phyloP scores from a whole-genome alignment of 345 rosid species.

The Salix purpurea region DNA sequence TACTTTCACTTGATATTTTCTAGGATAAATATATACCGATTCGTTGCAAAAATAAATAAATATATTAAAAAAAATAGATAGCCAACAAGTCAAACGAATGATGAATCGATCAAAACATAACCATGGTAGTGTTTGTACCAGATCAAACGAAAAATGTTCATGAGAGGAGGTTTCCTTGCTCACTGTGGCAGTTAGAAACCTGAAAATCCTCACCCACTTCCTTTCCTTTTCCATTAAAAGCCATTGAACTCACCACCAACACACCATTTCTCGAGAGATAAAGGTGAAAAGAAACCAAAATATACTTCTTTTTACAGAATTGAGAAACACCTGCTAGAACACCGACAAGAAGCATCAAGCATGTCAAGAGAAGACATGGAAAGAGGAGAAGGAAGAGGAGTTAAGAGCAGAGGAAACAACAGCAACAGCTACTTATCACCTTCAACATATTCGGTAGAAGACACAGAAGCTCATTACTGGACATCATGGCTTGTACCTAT shows the following conservation, averaged over 20 bases:
- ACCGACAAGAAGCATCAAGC: not conserved
- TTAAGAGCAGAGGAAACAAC: slow-evolving; percentile 9
- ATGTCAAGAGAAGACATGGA: slow-evolving; percentile 38
- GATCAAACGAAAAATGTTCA: not conserved
- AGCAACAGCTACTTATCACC: slow-evolving; percentile 20
- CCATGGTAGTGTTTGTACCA: not conserved
- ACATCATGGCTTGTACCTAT: slow-evolving; percentile 31
- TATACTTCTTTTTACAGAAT: not conserved
- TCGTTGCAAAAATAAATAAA: not conserved
- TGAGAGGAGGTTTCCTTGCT: not conserved
- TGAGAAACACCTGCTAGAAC: not conserved
- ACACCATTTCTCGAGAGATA: not conserved
- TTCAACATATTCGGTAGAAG: slow-evolving; percentile 37
- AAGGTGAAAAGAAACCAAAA: not conserved
- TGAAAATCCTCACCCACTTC: not conserved
- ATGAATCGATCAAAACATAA: not conserved
- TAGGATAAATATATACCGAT: not conserved
- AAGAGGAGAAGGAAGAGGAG: slow-evolving; percentile 28
- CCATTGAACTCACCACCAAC: slow-evolving; percentile 7
- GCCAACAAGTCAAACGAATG: not conserved
- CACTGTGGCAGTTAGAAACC: not conserved
- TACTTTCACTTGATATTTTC: not conserved
- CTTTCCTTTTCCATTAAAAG: not conserved
- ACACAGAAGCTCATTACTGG: slow-evolving; percentile 31
- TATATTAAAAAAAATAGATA: not conserved